Conservation (phyloP, 768 basidiomycete species). For the Panaeolus papilionaceus region DNA sequence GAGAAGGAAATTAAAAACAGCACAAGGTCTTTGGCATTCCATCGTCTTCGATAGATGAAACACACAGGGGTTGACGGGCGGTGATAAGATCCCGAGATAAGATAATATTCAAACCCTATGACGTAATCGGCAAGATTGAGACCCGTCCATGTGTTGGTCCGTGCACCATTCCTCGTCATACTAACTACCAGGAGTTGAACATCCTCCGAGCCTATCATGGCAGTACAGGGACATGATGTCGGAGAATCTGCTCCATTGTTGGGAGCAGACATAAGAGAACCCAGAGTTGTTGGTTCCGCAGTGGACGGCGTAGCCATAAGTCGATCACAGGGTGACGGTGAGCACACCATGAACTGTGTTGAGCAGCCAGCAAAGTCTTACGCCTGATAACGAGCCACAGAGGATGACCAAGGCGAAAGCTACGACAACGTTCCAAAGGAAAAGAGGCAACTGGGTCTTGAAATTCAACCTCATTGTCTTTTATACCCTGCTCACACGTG, state of each 20-base stretch:
- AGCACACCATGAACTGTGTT: background rate
- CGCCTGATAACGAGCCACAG: background rate
- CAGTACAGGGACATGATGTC: constrained; percentile 4
- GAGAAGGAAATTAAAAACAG: constrained; percentile 1
- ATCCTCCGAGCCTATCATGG: constrained; percentile 12
- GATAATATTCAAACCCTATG: background rate
- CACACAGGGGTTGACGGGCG: background rate
- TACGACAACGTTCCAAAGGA: constrained; percentile 54
- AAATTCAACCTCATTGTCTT: background rate
- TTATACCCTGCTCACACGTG: background rate
- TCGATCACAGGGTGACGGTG: background rate
- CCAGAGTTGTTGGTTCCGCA: background rate
- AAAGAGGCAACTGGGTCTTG: constrained; percentile 58
- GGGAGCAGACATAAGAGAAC: background rate
- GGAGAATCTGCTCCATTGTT: constrained; percentile 17
- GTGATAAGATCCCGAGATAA: constrained; percentile 5
- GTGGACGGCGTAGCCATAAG: constrained; percentile 4
- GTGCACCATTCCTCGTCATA: background rate
- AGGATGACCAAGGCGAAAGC: constrained; percentile 36
- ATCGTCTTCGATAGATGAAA: constrained; percentile 1
- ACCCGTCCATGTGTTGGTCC: background rate
- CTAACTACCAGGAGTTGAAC: background rate
- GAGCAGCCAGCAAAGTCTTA: background rate
- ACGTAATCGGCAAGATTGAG: background rate
- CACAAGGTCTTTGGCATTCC: constrained; percentile 4